A percentile compares a stretch with the other conserved stretches of the same genome.
phyloP scores from a whole-genome alignment of 345 rosid species.

The Turnera subulata region DNA sequence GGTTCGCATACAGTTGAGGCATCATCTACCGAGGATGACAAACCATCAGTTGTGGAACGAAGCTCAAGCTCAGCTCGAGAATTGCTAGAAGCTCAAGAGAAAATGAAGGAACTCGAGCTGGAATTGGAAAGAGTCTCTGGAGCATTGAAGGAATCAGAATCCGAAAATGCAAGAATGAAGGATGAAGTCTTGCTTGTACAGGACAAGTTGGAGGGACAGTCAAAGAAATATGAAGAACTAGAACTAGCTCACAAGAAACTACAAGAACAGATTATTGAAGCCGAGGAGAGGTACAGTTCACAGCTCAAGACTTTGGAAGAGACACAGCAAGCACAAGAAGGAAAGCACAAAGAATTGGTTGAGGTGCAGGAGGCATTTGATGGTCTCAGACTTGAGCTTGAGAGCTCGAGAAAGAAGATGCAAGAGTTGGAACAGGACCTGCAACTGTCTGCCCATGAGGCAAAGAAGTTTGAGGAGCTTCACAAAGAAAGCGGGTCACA shows the following conservation, averaged over 20 bases:
- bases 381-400: slow-evolving; percentile 57
- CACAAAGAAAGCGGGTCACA: slow-evolving; percentile 68
- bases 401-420: slow-evolving; percentile 58
- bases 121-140: slow-evolving; percentile 71
- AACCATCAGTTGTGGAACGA: slow-evolving; percentile 35
- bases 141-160: slow-evolving; percentile 63
- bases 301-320: slow-evolving; percentile 60
- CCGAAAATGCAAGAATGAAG: slow-evolving; percentile 50
- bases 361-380: slow-evolving; percentile 76
- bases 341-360: slow-evolving; percentile 63
- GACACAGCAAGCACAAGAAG: slow-evolving; percentile 62
- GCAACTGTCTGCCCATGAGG: slow-evolving; percentile 50
- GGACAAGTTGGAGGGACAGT: slow-evolving; percentile 54
- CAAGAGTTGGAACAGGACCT: slow-evolving; percentile 62
- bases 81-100: slow-evolving; percentile 78
- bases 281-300: slow-evolving; percentile 51
- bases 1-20: slow-evolving; percentile 29
- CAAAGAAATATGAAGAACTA: slow-evolving; percentile 59
- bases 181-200: slow-evolving; percentile 50
- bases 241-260: slow-evolving; percentile 54
- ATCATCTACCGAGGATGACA: slow-evolving; percentile 21
- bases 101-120: slow-evolving; percentile 64
- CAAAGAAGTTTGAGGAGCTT: slow-evolving; percentile 74
- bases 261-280: slow-evolving; percentile 64
- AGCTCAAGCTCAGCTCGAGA: slow-evolving; percentile 59